phyloP scores from a whole-genome alignment of 331 rosid species.

The Spiraea crenata region DNA sequence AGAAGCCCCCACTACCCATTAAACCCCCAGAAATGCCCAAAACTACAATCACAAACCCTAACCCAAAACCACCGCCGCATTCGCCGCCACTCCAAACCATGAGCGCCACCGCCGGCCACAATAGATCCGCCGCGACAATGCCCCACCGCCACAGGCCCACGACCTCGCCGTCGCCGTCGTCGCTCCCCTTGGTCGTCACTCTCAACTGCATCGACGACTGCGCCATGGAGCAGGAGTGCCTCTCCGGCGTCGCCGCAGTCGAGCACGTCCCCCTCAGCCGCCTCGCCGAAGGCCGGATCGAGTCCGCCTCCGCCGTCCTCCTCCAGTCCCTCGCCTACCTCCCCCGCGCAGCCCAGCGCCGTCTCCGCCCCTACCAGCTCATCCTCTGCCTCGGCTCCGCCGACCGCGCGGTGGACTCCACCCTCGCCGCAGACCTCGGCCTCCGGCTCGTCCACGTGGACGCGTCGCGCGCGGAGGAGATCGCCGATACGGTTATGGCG shows the following conservation, averaged over 20 bases:
- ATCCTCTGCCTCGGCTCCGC: conserved; percentile 92
- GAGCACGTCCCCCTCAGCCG: conserved; percentile 91
- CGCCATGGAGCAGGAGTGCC: conserved; percentile 70
- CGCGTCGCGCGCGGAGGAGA: conserved; percentile 89
- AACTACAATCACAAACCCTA: conserved; percentile 28
- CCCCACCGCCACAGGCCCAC: conserved; percentile 55
- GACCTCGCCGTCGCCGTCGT: conserved; percentile 58
- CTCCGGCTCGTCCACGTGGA: conserved; percentile 85
- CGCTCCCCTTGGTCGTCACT: conserved; percentile 75
- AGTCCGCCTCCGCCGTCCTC: conserved; percentile 76
- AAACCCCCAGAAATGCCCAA: conserved; percentile 9
- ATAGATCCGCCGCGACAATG: conserved; percentile 64
- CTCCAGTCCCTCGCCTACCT: conserved; percentile 92
- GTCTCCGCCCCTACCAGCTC: conserved; percentile 86
- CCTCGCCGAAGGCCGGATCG: conserved; percentile 79
- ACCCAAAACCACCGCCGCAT: not conserved
- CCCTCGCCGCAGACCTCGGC: conserved; percentile 90
- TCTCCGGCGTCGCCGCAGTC: conserved; percentile 70
- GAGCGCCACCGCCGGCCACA: conserved; percentile 20
- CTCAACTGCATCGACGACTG: conserved; percentile 96
- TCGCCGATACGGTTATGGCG: conserved; percentile 96
- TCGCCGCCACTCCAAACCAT: not conserved
- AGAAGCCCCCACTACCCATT: not conserved
- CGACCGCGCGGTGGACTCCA: conserved; percentile 82
- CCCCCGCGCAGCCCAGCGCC: conserved; percentile 99